Base-by-base conservation (phyloP, 1,284 basidiomycete genomes). In the Naganishia albida region DNA sequence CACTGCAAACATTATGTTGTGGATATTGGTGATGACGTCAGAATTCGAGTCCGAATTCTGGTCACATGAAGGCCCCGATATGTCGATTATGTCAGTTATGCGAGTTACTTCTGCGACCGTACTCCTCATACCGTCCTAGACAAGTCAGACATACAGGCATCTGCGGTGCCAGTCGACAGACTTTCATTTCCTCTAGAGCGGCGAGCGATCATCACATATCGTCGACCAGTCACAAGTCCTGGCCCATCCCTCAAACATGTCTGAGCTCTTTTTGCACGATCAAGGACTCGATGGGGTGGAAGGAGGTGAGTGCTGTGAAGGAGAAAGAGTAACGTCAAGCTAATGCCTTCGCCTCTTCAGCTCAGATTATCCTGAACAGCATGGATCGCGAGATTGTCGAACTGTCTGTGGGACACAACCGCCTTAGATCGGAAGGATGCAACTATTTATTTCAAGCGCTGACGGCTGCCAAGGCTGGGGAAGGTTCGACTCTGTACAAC, bases 191-290 rank as follows among this genome's bases (percentile, higher is more conserved):
- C n/a, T n/a, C n/a, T n/a, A n/a, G n/a, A n/a, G n/a, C n/a, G n/a
- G n/a, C n/a, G n/a, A n/a, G n/a, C n/a, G n/a, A n/a, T n/a, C n/a
- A n/a, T n/a, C n/a, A n/a, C n/a, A n/a, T n/a, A n/a, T n/a, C n/a
- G n/a, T n/a, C n/a, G n/a, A n/a, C n/a, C n/a, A n/a, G n/a, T n/a
- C n/a, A n/a, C n/a, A n/a, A 34, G 34, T 10, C 34, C 10, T 34
- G 10, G 10, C 10, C 34, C 34, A 4, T 34, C 34, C 34, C n/a
- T n/a, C n/a, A 10, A 34, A 34, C 34, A 60, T 60, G 57, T 60
- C 57, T 12, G 57, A 60, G 25, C 38, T 60, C 8, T 60, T 60
- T n/a, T 25, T 60, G 20, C 57, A 60, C 46, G 57, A 60, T 38
- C 57, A 60, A 40, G 57, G 57, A 13, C 57, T 60, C 26, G 46